Percentiles rank a stretch among this genome's conserved stretches.
phyloP scores from a whole-genome alignment of 768 basidiomycete genomes.

The Cystoderma amianthinum region DNA sequence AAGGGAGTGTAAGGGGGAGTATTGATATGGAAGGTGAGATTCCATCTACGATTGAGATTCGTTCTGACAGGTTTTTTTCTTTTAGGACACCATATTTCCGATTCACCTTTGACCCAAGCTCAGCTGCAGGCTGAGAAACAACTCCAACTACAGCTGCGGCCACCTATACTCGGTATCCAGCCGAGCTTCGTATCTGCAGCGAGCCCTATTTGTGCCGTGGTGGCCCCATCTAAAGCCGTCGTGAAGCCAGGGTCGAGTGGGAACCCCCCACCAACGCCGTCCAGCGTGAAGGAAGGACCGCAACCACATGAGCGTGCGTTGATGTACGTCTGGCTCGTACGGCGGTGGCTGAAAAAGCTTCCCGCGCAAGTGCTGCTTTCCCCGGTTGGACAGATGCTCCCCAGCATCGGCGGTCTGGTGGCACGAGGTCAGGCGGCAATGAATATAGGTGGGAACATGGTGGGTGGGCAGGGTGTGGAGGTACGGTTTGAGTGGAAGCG shows the following conservation, averaged over 20 bases:
- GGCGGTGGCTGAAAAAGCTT: conserved; percentile 64
- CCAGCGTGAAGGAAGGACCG: background rate
- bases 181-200: conserved; percentile 49
- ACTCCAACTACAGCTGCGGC: conserved; percentile 23
- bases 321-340: conserved; percentile 73
- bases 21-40: background rate
- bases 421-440: conserved; percentile 1
- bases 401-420: conserved; percentile 3
- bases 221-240: conserved; percentile 12
- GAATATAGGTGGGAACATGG: conserved; percentile 8
- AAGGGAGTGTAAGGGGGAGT: background rate
- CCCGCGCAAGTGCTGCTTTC: conserved; percentile 34
- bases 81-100: background rate
- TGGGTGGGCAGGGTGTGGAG: conserved; percentile 42
- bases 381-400: conserved; percentile 19
- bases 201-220: conserved; percentile 11
- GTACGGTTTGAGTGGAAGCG: conserved; percentile 79
- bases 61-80: too few relatives aligned
- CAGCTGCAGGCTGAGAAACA: conserved; percentile 14
- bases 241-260: conserved; percentile 3
- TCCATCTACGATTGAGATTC: too few relatives aligned
- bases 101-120: background rate
- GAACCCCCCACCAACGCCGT: background rate
- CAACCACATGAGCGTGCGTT: conserved; percentile 23
- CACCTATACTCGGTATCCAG: conserved; percentile 58